phyloP scores from a whole-genome alignment of 345 rosid species.

The Streptanthus diversifolius region DNA sequence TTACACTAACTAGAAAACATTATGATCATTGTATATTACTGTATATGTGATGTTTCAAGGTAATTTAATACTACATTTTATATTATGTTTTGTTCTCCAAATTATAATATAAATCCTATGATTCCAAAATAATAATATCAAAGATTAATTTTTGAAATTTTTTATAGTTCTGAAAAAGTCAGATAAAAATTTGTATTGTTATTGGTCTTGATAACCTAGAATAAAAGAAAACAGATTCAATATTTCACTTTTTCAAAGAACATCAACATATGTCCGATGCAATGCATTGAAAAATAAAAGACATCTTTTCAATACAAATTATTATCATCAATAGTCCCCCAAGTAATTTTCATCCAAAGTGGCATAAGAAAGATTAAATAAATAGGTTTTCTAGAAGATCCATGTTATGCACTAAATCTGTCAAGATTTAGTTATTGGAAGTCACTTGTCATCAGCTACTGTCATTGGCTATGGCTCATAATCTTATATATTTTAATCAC shows the following conservation, averaged over 20 bases:
- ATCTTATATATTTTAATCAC: constrained; percentile 11
- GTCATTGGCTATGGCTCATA: constrained; percentile 30
- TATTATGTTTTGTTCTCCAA: too few relatives aligned
- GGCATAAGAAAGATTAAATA: neutral
- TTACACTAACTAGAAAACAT: neutral
- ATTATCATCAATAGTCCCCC: neutral
- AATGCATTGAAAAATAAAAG: constrained; percentile 22
- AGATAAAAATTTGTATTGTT: neutral
- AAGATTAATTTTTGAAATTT: too few relatives aligned
- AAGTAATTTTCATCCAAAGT: neutral
- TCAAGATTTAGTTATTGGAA: constrained; percentile 22
- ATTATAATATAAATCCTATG: too few relatives aligned
- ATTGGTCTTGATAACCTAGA: neutral
- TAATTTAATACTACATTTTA: neutral
- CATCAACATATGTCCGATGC: constrained; percentile 25
- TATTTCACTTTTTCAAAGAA: neutral
- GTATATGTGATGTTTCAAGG: neutral
- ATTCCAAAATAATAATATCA: too few relatives aligned
- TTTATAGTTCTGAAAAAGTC: too few relatives aligned
- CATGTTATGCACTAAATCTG: constrained; percentile 23
- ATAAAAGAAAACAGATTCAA: neutral
- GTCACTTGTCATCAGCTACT: constrained; percentile 19
- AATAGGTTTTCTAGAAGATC: constrained; percentile 24
- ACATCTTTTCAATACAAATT: neutral
- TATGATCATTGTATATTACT: neutral